Percentiles rank a stretch among this genome's conserved stretches.
These are phyloP conservation scores for Neocucurbitaria cava DNA, from an alignment of 2,329 filamentous ascomycete species.

Conservation along the genomic window DNA sequence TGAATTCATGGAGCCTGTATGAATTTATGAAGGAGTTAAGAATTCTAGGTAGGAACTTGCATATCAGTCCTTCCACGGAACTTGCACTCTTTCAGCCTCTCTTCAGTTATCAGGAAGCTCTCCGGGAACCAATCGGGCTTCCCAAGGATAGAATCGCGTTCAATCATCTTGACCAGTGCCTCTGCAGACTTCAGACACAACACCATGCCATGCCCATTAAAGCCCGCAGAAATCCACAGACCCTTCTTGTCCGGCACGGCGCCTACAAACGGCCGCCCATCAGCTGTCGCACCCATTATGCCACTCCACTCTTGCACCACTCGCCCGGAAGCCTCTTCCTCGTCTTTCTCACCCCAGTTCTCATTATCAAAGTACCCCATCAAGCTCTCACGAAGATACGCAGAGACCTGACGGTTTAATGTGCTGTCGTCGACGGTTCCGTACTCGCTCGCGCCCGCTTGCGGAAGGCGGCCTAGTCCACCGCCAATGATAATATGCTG, in stretches of 20 bases:
- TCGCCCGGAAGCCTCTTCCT: conserved; percentile 23
- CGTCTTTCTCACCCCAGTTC: conserved; percentile 45
- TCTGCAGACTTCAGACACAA: conserved; percentile 66
- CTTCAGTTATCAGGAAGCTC: conserved; percentile 56
- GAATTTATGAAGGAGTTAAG: not conserved
- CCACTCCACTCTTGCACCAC: conserved; percentile 55
- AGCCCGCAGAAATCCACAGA: conserved; percentile 65
- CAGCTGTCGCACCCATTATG: conserved; percentile 61
- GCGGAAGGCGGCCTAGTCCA: conserved; percentile 54
- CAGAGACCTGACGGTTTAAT: conserved; percentile 59
- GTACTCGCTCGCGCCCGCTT: conserved; percentile 57
- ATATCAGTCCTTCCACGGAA: conserved; percentile 40
- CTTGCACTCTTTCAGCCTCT: conserved; percentile 47
- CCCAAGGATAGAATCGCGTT: conserved; percentile 26
- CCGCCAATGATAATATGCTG: conserved; percentile 70
- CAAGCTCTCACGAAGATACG: conserved; percentile 54
- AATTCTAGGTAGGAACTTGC: conserved; percentile 1
- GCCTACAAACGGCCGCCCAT: conserved; percentile 58
- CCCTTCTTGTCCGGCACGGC: conserved; percentile 51
- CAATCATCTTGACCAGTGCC: conserved; percentile 64
- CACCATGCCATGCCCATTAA: conserved; percentile 72
- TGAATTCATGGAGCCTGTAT: too few relatives aligned
- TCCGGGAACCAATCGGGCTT: conserved; percentile 61
- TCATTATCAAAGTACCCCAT: conserved; percentile 59
- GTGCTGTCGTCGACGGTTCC: conserved; percentile 64